These are phyloP conservation scores for Bryum argenteum DNA, from an alignment of 225 moss, liverwort and hornwort species.

Conservation along the genomic window DNA sequence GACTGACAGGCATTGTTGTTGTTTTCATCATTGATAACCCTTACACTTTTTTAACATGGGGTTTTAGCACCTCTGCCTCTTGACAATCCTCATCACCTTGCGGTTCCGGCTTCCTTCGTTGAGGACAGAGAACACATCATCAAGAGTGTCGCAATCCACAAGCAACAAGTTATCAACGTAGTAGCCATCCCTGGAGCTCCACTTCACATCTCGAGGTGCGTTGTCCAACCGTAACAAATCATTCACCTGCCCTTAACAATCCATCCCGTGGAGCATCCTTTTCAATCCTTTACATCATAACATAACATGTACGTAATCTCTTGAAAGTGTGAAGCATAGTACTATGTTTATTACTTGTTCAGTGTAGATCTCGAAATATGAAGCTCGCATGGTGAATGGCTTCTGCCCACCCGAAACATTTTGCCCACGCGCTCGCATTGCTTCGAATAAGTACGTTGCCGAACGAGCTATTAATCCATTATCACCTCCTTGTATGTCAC, in stretches of 20 bases:
- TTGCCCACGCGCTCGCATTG: slow-evolving; percentile 49
- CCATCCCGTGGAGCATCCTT: slow-evolving; percentile 17
- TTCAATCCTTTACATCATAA: background rate
- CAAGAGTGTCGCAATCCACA: slow-evolving; percentile 87
- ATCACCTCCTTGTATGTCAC: slow-evolving; percentile 39
- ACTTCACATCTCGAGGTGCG: slow-evolving; percentile 83
- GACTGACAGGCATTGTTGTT: rapidly evolving
- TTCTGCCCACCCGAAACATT: slow-evolving; percentile 47
- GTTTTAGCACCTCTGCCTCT: background rate
- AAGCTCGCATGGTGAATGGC: slow-evolving; percentile 79
- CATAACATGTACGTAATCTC: no score
- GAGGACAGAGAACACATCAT: slow-evolving; percentile 82
- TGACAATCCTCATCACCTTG: slow-evolving; percentile 44
- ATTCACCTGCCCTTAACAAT: slow-evolving; percentile 75
- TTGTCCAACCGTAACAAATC: slow-evolving; percentile 84
- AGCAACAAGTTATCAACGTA: slow-evolving; percentile 84
- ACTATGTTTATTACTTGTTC: slow-evolving; percentile 62
- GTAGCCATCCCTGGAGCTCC: slow-evolving; percentile 90
- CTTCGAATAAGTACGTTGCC: slow-evolving; percentile 73
- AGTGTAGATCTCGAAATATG: slow-evolving; percentile 93
- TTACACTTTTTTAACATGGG: background rate
- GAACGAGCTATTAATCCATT: slow-evolving; percentile 89
- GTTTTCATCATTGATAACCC: background rate
- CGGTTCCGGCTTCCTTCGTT: slow-evolving; percentile 85
- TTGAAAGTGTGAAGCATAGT: no score